Percentiles rank a stretch among this genome's conserved stretches.
Evolutionary conservation across 2,329 filamentous ascomycete species (phyloP).

Genomic region (Penicillium sp.): DNA sequence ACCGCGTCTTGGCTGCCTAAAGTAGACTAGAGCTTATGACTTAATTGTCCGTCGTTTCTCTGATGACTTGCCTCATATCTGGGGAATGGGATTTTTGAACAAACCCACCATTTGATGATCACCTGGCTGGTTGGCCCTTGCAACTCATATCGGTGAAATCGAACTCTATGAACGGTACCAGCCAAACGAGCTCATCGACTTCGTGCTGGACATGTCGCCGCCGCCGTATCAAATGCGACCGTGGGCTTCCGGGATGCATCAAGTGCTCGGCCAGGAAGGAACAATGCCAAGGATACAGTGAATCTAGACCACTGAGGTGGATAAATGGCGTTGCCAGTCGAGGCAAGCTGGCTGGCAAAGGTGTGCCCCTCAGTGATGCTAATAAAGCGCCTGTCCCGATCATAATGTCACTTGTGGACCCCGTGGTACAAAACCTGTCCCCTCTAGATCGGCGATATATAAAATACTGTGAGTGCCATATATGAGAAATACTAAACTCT

Average conservation of each 20-base stretch:
- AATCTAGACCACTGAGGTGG: constrained; percentile 15
- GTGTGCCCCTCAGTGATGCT: constrained; percentile 1
- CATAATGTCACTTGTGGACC: constrained; percentile 6
- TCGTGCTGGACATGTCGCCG: constrained; percentile 22
- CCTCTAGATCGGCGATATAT: constrained; percentile 8
- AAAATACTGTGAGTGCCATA: constrained; percentile 13
- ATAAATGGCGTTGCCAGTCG: constrained; percentile 19
- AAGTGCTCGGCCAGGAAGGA: constrained; percentile 9
- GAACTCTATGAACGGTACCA: background rate
- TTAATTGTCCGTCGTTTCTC: background rate
- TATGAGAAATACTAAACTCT: background rate
- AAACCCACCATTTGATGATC: background rate
- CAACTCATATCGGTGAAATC: background rate
- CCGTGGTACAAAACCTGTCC: constrained; percentile 9
- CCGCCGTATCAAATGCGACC: constrained; percentile 19
- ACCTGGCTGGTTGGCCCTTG: background rate
- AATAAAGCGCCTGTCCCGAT: background rate
- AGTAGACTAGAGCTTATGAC: background rate
- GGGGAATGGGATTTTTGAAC: background rate
- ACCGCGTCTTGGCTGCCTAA: constrained; percentile 12
- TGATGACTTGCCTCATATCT: background rate
- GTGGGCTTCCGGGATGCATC: constrained; percentile 11
- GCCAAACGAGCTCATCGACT: background rate
- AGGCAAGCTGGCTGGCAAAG: constrained; percentile 15
- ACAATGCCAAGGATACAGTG: constrained; percentile 16